phyloP scores from a whole-genome alignment of 2,329 filamentous ascomycete genomes.

The Fusarium albosuccineum region DNA sequence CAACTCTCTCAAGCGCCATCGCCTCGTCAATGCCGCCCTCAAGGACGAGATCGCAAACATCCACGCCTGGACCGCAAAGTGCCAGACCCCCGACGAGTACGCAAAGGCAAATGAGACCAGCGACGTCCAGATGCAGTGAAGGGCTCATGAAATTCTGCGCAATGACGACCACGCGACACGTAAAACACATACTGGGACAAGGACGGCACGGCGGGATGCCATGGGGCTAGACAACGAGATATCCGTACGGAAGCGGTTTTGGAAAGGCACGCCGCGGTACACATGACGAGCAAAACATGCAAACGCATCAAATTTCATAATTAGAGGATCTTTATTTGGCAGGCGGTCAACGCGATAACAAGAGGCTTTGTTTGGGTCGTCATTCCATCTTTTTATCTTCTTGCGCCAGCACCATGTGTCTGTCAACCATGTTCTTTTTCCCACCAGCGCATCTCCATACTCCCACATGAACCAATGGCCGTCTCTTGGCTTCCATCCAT shows the following conservation, averaged over 20 bases:
- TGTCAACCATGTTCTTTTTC: constrained; percentile 34
- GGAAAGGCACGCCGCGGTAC: constrained; percentile 29
- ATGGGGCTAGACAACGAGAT: constrained; percentile 16
- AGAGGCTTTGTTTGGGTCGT: constrained; percentile 21
- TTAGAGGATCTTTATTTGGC: constrained; percentile 42
- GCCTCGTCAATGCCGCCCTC: constrained; percentile 85
- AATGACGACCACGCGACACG: constrained; percentile 7
- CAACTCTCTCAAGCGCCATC: constrained; percentile 84
- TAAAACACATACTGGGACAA: background rate
- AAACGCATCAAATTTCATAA: constrained; percentile 29
- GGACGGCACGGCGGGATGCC: background rate
- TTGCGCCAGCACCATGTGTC: constrained; percentile 37
- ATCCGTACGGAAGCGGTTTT: constrained; percentile 27
- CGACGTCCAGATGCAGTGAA: constrained; percentile 29
- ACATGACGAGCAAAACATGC: constrained; percentile 23
- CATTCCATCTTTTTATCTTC: constrained; percentile 33
- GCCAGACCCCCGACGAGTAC: constrained; percentile 92
- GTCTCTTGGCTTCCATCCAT: constrained; percentile 19
- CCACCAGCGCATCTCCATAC: constrained; percentile 34
- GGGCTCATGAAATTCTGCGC: constrained; percentile 10
- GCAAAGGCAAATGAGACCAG: constrained; percentile 58
- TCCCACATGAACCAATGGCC: constrained; percentile 30
- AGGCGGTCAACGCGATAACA: constrained; percentile 37
- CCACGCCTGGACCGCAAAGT: constrained; percentile 95
- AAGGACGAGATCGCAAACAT: constrained; percentile 91